Percentiles rank a stretch among this genome's conserved stretches.
Conservation (phyloP, 2,329 filamentous ascomycete species). For the Aspergillus spinulosporus region DNA sequence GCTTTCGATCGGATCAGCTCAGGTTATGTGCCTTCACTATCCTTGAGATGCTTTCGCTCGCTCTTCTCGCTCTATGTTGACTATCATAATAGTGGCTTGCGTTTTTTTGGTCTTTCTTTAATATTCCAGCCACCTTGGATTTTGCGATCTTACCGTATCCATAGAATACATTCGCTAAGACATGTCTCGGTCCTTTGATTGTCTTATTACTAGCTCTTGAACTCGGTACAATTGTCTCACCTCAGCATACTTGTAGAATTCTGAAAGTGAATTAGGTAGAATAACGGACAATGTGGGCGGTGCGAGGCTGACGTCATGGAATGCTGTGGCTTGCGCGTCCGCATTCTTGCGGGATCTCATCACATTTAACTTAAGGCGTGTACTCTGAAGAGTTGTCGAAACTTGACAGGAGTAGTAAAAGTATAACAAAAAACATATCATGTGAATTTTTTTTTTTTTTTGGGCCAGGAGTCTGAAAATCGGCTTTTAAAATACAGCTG, state of each 20-base stretch:
- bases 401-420: neutral
- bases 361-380: neutral
- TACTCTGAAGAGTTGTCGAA: neutral
- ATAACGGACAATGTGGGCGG: neutral
- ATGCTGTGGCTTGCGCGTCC: neutral
- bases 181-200: neutral
- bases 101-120: neutral
- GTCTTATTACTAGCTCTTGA: neutral
- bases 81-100: neutral
- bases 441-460: too few species aligned
- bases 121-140: neutral
- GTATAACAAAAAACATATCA: too few species aligned
- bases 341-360: neutral
- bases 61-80: neutral
- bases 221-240: neutral
- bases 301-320: slow-evolving; percentile 1
- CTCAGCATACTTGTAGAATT: neutral
- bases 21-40: neutral
- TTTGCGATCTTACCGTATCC: neutral
- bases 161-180: slow-evolving; percentile 1
- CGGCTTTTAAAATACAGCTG: too few species aligned
- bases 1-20: neutral
- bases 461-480: too few species aligned
- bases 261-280: too few species aligned
- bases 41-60: neutral